Evolutionary conservation across 179 eudicot species (phyloP), one percentile per base, ranked within the genome.

Genomic region (Gypsophila paniculata): DNA sequence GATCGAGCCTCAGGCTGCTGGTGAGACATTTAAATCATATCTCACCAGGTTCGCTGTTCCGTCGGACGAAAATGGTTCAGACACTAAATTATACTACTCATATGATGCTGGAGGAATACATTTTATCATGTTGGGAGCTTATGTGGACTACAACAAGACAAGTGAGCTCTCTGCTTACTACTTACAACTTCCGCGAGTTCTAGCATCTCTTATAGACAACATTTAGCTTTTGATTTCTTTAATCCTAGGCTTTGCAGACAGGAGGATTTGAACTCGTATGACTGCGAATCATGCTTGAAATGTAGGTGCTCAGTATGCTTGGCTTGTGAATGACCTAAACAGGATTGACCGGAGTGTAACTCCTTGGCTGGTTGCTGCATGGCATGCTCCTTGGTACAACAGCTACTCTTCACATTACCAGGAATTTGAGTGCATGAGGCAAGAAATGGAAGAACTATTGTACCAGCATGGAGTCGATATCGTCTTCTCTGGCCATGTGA

Each of bases 331-430:
- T 26, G 93, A 93, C 80, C 82, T 93, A 25, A 52, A 60, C 10
- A 85, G 81, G 48, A 72, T 87, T 10, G 78, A 89, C 71, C 82
- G 97, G 8, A 36, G 63, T 12, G 81, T 79, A 62, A 91, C 91
- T 66, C 96, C 98, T 57, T 93, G 98, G 98, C 66, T 93, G 72
- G 88, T 89, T 44, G 97, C 97, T 70, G 84, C 87, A 10, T 93
- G 96, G 96, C 98, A 91, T 76, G 74, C 98, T 61, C 97, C 98
- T 44, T 93, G 98, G 97, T 93, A 91, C 61, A 93, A 88, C 72
- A 91, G 93, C 83, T 93, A 91, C 74, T 82, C 88, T 6, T 85
- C 98, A 4, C 98, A 93, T 76, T 93, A 93, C 76, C 92, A 89
- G 69, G 98, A 93, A 82, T 84, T 86, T 68, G 98, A 93, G 73